Percentiles rank a stretch among this genome's conserved stretches.
Conservation (phyloP, 208 protist genomes). For the Endotrypanum monterogeii region DNA sequence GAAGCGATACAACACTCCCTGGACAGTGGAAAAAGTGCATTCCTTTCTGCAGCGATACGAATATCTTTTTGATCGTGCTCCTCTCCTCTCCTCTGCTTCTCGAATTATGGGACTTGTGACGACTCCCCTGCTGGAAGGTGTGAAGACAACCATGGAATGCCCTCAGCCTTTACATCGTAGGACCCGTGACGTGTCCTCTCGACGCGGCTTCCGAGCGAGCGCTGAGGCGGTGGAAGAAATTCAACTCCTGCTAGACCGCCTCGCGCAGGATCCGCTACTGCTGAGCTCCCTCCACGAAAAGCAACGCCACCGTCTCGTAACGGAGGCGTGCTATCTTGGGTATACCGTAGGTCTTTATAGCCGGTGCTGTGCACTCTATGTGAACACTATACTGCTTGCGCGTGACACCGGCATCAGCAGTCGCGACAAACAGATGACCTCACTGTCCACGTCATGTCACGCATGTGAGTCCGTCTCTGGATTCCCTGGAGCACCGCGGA, state of each 20-base stretch:
- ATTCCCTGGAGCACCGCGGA: background rate
- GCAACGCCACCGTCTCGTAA: constrained; percentile 26
- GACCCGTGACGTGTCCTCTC: constrained; percentile 4
- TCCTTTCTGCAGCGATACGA: constrained; percentile 15
- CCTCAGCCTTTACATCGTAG: background rate
- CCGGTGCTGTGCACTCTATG: constrained; percentile 29
- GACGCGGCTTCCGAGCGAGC: background rate
- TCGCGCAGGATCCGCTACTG: constrained; percentile 20
- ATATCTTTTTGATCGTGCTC: constrained; percentile 10
- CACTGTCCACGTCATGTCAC: background rate
- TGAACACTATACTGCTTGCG: constrained; percentile 14
- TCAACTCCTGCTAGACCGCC: constrained; percentile 13
- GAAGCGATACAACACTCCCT: background rate
- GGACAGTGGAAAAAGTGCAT: constrained; percentile 23
- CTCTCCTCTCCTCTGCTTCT: constrained; percentile 9
- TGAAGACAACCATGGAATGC: background rate
- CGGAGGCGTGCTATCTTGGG: constrained; percentile 25
- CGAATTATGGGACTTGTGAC: background rate
- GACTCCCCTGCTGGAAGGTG: background rate
- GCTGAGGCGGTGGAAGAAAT: constrained; percentile 11
- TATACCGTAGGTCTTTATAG: constrained; percentile 28
- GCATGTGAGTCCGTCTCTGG: background rate
- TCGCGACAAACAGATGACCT: background rate
- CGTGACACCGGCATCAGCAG: background rate
- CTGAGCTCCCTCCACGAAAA: constrained; percentile 10